Evolutionary conservation across 805 yeast genomes (phyloP).

Genomic region (Schwanniomyces pseudopolymorphus): DNA sequence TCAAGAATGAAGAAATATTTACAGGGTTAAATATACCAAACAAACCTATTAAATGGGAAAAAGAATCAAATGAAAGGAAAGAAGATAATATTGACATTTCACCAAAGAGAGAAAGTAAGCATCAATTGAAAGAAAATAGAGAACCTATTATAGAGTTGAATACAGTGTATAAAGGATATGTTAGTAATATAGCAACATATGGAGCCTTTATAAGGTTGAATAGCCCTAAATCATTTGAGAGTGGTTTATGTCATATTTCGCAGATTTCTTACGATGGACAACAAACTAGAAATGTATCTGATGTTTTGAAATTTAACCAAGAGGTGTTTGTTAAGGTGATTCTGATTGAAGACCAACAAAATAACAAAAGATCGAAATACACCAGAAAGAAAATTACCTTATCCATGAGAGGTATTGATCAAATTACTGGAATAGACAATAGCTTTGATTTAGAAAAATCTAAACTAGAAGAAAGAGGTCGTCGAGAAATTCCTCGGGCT

Average conservation of each 20-base stretch:
- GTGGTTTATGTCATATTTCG: constrained; percentile 79
- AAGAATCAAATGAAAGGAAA: constrained; percentile 1
- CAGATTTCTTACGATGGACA: constrained; percentile 49
- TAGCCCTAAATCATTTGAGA: constrained; percentile 27
- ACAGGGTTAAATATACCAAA: constrained; percentile 17
- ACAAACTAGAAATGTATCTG: constrained; percentile 44
- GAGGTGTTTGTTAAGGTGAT: constrained; percentile 63
- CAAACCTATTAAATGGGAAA: constrained; percentile 4
- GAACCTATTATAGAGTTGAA: constrained; percentile 18
- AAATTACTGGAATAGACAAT: constrained; percentile 54
- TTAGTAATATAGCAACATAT: constrained; percentile 59
- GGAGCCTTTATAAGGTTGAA: constrained; percentile 75
- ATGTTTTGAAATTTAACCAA: constrained; percentile 56
- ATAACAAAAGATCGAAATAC: constrained; percentile 19
- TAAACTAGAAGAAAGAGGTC: constrained; percentile 9
- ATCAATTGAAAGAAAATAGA: background rate
- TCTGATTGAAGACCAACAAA: constrained; percentile 32
- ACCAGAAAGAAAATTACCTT: constrained; percentile 45
- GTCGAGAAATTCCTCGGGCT: constrained; percentile 1
- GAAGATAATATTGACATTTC: background rate
- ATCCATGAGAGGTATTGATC: constrained; percentile 73
- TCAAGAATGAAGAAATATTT: constrained; percentile 4
- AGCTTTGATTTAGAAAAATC: constrained; percentile 16
- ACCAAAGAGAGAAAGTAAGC: constrained; percentile 1
- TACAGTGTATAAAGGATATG: constrained; percentile 59